phyloP scores from a whole-genome alignment of 2,329 filamentous ascomycete species.

The Fusarium siculi region DNA sequence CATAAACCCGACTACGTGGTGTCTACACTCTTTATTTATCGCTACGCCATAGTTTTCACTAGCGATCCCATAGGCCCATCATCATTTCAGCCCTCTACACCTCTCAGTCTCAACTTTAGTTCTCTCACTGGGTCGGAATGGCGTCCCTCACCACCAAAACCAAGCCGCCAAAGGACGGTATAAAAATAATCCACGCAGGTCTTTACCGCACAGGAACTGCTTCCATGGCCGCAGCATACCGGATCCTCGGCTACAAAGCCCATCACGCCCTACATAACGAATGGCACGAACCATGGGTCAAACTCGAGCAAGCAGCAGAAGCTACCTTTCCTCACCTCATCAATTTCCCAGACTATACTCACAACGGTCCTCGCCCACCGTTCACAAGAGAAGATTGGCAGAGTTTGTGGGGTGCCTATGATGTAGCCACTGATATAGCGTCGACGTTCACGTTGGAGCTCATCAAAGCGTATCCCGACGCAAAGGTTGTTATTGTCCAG shows the following conservation, averaged over 20 bases:
- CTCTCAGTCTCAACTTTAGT: too few relatives aligned
- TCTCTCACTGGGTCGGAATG: background rate
- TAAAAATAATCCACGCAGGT: constrained; percentile 7
- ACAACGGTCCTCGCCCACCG: background rate
- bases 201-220: constrained; percentile 11
- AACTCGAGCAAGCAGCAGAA: constrained; percentile 15
- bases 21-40: accelerated
- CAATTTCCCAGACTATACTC: background rate
- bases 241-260: background rate
- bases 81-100: accelerated
- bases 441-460: constrained; percentile 1
- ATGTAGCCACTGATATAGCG: constrained; percentile 8
- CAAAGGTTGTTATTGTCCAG: constrained; percentile 9
- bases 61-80: accelerated
- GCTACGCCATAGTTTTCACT: accelerated
- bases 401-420: constrained; percentile 3
- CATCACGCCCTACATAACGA: constrained; percentile 4
- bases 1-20: background rate
- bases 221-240: constrained; percentile 17
- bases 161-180: background rate
- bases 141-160: accelerated
- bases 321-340: constrained; percentile 15
- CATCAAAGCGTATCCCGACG: constrained; percentile 10
- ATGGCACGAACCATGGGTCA: background rate
- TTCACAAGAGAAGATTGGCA: background rate